Evolutionary conservation across 2,329 filamentous ascomycete species (phyloP).

Genomic region (Aureobasidium namibiae): DNA sequence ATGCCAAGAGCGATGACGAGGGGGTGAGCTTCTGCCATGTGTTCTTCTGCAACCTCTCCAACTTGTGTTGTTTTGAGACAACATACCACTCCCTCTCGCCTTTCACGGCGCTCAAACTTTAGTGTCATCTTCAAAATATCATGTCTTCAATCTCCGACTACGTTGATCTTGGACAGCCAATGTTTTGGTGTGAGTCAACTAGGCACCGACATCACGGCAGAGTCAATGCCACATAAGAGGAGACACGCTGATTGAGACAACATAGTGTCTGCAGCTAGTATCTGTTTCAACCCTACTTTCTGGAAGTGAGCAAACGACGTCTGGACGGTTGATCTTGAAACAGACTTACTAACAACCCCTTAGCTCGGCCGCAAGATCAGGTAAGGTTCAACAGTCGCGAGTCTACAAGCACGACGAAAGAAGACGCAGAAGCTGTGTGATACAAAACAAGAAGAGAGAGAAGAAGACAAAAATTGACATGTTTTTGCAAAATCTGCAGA

Average conservation of each 20-base stretch:
- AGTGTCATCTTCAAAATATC: not conserved
- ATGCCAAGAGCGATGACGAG: conserved; percentile 3
- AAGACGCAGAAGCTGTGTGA: conserved; percentile 11
- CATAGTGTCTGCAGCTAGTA: conserved; percentile 68
- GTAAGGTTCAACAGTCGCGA: conserved; percentile 36
- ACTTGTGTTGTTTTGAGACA: not conserved
- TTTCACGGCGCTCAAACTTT: not conserved
- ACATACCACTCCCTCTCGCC: not conserved
- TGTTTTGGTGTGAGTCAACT: conserved; percentile 36
- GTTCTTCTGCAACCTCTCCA: not conserved
- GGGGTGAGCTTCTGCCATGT: conserved; percentile 1
- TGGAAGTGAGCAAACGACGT: conserved; percentile 71
- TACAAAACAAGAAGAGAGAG: not conserved
- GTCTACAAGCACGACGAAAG: conserved; percentile 15
- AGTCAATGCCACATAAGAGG: conserved; percentile 14
- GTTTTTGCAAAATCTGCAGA: conserved; percentile 43
- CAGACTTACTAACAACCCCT: conserved; percentile 18
- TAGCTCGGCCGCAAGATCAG: conserved; percentile 76
- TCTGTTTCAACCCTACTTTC: conserved; percentile 96
- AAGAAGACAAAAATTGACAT: not conserved
- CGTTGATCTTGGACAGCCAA: conserved; percentile 39
- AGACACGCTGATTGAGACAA: not conserved
- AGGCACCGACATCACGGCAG: not conserved
- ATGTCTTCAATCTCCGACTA: conserved; percentile 9
- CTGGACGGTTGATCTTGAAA: not conserved